Evolutionary conservation across 2,329 filamentous ascomycete genomes (phyloP).

Genomic region (Pestalotiopsis sp.): DNA sequence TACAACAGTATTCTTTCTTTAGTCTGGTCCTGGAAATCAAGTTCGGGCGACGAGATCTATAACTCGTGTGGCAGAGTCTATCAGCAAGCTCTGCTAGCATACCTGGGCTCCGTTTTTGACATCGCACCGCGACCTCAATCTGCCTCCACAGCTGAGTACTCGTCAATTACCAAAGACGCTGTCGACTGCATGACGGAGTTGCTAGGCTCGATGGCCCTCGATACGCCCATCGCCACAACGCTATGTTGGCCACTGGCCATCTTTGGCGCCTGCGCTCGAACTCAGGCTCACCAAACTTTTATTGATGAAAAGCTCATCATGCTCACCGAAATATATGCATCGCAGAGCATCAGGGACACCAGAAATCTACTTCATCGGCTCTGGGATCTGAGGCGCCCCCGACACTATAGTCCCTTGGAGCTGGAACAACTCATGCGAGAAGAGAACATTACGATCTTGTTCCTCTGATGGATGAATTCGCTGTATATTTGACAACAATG

Average conservation of each 20-base stretch:
- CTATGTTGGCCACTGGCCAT: neutral
- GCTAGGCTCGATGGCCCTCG: neutral
- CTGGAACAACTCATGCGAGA: neutral
- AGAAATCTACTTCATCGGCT: neutral
- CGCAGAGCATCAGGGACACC: neutral
- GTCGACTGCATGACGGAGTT: neutral
- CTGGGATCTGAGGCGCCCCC: neutral
- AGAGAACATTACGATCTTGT: neutral
- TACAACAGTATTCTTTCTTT: neutral
- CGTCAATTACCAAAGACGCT: neutral
- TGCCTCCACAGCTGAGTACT: neutral
- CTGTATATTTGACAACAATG: no score
- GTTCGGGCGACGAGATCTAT: neutral
- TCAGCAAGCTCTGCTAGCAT: neutral
- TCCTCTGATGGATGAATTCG: neutral
- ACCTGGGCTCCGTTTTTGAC: neutral
- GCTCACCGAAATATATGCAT: neutral
- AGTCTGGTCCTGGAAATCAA: neutral
- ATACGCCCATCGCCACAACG: neutral
- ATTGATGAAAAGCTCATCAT: neutral
- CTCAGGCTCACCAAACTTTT: neutral
- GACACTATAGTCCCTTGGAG: neutral
- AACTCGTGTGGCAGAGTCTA: neutral
- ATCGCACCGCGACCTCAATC: neutral
- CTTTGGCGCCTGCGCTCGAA: neutral